Conservation (phyloP, 2,329 filamentous ascomycete species). For the Ceratocystis cacaofunesta region DNA sequence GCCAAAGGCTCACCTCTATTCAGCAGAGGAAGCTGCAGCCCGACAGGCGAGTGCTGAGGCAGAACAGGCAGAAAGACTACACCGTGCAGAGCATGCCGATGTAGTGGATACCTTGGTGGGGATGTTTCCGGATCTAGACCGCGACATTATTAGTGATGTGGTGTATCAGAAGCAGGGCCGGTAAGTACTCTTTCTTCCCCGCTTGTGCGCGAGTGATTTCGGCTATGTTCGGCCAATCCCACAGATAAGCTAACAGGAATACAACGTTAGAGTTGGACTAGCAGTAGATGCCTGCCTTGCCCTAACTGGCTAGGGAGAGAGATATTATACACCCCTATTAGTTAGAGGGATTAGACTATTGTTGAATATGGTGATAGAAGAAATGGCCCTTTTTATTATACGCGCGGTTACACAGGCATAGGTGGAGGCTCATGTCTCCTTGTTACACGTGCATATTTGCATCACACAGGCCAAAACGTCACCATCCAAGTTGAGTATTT, state of each 20-base stretch:
- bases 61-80: slow-evolving; percentile 71
- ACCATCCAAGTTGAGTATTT: not conserved
- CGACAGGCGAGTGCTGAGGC: slow-evolving; percentile 80
- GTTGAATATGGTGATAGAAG: not conserved
- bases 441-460: not conserved
- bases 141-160: slow-evolving; percentile 90
- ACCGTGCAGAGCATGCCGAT: slow-evolving; percentile 71
- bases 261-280: slow-evolving; percentile 49
- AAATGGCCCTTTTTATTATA: not conserved
- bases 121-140: slow-evolving; percentile 94
- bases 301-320: slow-evolving; percentile 32
- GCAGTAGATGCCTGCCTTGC: slow-evolving; percentile 79
- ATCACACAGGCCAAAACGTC: not conserved
- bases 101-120: slow-evolving; percentile 86
- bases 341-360: not conserved
- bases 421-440: not conserved
- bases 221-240: slow-evolving; percentile 8
- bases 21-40: slow-evolving; percentile 75
- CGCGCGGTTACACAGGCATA: not conserved
- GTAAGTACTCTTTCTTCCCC: slow-evolving; percentile 35
- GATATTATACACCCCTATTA: not conserved
- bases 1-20: slow-evolving; percentile 21
- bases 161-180: slow-evolving; percentile 89
- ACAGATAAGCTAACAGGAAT: slow-evolving; percentile 19
- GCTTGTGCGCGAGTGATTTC: not conserved